A percentile compares a stretch with the other conserved stretches of the same genome.
Evolutionary conservation across 257 asterid genomes (phyloP).

Genomic region (Echium plantagineum): DNA sequence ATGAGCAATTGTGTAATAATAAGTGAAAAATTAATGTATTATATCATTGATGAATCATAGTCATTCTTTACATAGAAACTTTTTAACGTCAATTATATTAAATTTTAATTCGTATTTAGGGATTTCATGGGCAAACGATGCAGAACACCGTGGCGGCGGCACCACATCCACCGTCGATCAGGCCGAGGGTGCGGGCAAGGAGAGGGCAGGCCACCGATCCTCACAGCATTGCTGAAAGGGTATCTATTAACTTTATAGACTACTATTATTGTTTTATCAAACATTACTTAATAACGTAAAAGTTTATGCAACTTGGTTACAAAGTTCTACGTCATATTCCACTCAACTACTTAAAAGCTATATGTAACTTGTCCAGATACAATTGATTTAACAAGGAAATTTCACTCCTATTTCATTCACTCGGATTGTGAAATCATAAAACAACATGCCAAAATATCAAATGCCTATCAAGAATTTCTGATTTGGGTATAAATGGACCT

Average conservation of each 20-base stretch:
- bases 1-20: too few species aligned
- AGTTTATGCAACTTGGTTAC: not conserved
- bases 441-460: too few species aligned
- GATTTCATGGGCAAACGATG: slow-evolving; percentile 74
- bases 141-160: slow-evolving; percentile 41
- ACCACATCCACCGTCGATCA: slow-evolving; percentile 74
- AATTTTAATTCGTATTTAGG: slow-evolving; percentile 21
- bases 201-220: slow-evolving; percentile 99
- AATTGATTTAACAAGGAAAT: not conserved
- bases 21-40: too few species aligned
- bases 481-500: too few species aligned
- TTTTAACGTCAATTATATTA: too few species aligned
- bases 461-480: too few species aligned
- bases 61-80: too few species aligned
- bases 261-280: too few species aligned
- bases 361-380: not conserved
- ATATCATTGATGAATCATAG: too few species aligned
- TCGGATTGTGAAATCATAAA: not conserved
- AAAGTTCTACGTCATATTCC: not conserved
- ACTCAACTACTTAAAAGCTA: too few species aligned
- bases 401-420: not conserved
- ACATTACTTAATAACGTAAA: too few species aligned
- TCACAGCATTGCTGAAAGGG: slow-evolving; percentile 99
- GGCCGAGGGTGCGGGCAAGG: slow-evolving; percentile 97
- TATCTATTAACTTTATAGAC: slow-evolving; percentile 19